A percentile compares a stretch with the other conserved stretches of the same genome.
These are phyloP conservation scores for Bipolaris gigantea DNA, from an alignment of 2,329 filamentous ascomycete genomes.

Conservation along the genomic window DNA sequence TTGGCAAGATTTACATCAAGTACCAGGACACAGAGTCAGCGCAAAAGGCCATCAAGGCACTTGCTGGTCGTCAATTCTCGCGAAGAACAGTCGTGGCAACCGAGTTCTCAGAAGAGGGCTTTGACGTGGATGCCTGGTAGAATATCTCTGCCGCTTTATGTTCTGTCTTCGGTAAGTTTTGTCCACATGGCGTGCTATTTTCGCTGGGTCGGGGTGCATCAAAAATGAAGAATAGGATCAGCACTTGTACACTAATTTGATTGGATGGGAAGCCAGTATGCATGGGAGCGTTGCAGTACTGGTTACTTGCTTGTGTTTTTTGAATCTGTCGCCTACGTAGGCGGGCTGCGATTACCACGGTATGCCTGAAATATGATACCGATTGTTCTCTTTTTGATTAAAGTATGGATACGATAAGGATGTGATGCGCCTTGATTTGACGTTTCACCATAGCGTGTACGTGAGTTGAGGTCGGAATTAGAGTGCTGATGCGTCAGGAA, in stretches of 20 bases:
- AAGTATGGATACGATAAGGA: background rate
- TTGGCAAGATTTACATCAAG: constrained; percentile 98
- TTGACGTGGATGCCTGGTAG: constrained; percentile 88
- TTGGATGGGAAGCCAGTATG: constrained; percentile 3
- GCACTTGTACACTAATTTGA: constrained; percentile 15
- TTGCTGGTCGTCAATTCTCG: constrained; percentile 94
- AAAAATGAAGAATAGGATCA: constrained; percentile 5
- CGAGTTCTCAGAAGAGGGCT: constrained; percentile 97
- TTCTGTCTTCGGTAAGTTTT: constrained; percentile 2
- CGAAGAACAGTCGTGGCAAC: constrained; percentile 95
- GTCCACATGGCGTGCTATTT: constrained; percentile 6
- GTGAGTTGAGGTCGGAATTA: background rate
- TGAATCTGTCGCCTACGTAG: constrained; percentile 3
- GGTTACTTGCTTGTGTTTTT: constrained; percentile 6
- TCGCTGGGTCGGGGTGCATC: background rate
- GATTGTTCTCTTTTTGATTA: background rate
- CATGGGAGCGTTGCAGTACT: background rate
- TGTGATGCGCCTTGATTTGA: background rate
- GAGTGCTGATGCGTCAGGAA: background rate
- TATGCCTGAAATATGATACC: constrained; percentile 4
- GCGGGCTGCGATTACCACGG: background rate
- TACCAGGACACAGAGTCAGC: constrained; percentile 78
- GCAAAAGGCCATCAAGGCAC: constrained; percentile 80
- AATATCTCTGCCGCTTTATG: background rate
- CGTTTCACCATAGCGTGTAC: background rate